A percentile compares a stretch with the other conserved stretches of the same genome.
phyloP scores from a whole-genome alignment of 495 filamentous ascomycete species.

The Lindgomyces ingoldianus region DNA sequence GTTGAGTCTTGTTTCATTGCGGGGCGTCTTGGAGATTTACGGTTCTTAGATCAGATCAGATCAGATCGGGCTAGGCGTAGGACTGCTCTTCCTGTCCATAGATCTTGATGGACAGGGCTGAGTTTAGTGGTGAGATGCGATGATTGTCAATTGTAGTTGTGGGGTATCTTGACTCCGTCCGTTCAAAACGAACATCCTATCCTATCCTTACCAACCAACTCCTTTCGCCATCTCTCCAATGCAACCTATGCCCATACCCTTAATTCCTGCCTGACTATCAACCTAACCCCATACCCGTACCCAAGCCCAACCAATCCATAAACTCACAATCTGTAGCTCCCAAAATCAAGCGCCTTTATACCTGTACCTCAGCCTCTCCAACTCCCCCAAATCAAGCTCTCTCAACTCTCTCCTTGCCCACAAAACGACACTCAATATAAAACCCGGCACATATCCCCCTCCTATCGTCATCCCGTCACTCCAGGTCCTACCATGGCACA shows the following conservation, averaged over 20 bases:
- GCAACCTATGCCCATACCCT: neutral
- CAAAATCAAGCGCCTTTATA: constrained; percentile 9
- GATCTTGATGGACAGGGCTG: too few species aligned
- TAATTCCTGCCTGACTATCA: neutral
- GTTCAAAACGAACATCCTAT: neutral
- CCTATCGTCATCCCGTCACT: constrained; percentile 30
- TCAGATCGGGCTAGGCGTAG: too few species aligned
- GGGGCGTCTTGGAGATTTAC: too few species aligned
- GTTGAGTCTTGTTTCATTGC: too few species aligned
- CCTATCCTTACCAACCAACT: neutral
- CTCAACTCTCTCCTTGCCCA: constrained; percentile 30
- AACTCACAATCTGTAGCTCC: neutral
- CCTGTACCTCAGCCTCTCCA: constrained; percentile 34
- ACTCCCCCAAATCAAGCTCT: constrained; percentile 32
- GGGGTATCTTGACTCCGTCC: constrained; percentile 1
- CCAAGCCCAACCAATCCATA: neutral
- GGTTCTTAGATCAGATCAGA: too few species aligned
- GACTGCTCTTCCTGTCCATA: too few species aligned
- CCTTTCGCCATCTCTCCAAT: neutral
- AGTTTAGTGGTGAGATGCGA: too few species aligned
- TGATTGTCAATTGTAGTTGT: too few species aligned
- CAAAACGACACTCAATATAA: constrained; percentile 24
- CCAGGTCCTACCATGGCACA: constrained; percentile 14
- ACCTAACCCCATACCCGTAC: neutral
- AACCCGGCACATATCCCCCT: constrained; percentile 34